Conservation (phyloP, 2,329 filamentous ascomycete species). For the Daldinia sp. region DNA sequence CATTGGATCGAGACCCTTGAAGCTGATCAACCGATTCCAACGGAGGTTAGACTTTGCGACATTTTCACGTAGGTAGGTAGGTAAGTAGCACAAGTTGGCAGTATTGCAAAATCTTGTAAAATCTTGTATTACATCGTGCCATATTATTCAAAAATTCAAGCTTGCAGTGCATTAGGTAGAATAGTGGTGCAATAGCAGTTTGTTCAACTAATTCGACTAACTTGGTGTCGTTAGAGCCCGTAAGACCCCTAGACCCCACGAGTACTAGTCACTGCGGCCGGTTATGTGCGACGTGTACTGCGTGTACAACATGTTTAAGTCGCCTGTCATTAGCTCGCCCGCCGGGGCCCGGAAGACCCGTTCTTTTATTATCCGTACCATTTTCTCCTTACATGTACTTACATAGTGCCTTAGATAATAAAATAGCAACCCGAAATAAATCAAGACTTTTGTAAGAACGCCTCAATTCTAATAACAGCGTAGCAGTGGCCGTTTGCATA, state of each 20-base stretch:
- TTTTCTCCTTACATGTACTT: background rate
- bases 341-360: constrained; percentile 25
- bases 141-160: background rate
- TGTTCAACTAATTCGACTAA: constrained; percentile 2
- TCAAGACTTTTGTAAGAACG: background rate
- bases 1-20: constrained; percentile 23
- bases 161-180: constrained; percentile 5
- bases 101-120: background rate
- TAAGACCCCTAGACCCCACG: constrained; percentile 34
- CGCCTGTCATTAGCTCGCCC: constrained; percentile 5
- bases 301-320: constrained; percentile 18
- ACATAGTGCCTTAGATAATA: background rate
- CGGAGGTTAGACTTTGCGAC: constrained; percentile 24
- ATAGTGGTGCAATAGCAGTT: constrained; percentile 12
- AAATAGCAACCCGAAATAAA: background rate
- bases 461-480: constrained; percentile 22
- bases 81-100: background rate
- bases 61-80: constrained; percentile 3
- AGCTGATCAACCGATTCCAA: constrained; percentile 28
- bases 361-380: constrained; percentile 35
- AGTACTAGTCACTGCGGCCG: constrained; percentile 15
- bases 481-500: constrained; percentile 2
- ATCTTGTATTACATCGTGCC: constrained; percentile 5
- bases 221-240: constrained; percentile 25
- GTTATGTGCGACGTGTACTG: constrained; percentile 5